Evolutionary conservation across 257 asterid genomes (phyloP).

Genomic region (Euphrasia confusa): DNA sequence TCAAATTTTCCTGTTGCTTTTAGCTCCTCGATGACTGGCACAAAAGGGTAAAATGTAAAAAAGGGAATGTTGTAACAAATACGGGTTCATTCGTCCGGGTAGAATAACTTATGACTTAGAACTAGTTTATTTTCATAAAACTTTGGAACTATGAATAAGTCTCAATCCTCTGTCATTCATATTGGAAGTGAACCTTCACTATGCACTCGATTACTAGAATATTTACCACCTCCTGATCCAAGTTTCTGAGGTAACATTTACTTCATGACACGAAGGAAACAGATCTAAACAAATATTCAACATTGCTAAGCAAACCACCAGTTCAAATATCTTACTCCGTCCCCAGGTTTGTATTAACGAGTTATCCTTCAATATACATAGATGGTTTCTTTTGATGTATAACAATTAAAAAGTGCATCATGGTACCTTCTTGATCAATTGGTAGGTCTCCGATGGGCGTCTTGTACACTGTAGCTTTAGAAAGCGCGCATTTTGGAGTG

Average conservation of each 20-base stretch:
- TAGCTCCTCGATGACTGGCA: slow-evolving; percentile 74
- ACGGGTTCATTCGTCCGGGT: not conserved
- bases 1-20: slow-evolving; percentile 90
- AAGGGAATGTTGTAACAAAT: not conserved
- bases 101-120: slow-evolving; percentile 6
- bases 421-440: slow-evolving; percentile 83
- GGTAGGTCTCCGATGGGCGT: slow-evolving; percentile 92
- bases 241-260: not conserved
- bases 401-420: slow-evolving; percentile 5
- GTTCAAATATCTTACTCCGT: not conserved
- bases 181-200: not conserved
- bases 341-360: not conserved
- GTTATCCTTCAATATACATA: not conserved
- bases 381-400: not conserved
- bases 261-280: not conserved
- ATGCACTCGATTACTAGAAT: not conserved
- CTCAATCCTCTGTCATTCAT: not conserved
- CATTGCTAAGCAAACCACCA: slow-evolving; percentile 1
- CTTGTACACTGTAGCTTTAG: slow-evolving; percentile 75
- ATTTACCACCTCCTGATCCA: not conserved
- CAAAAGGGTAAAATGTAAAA: slow-evolving; percentile 15
- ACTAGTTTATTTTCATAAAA: not conserved
- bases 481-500: slow-evolving; percentile 88
- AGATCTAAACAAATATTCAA: not conserved
- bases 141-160: not conserved